Base-by-base conservation (phyloP, 2,329 filamentous ascomycete species). In the Paecilomyces formosus region DNA sequence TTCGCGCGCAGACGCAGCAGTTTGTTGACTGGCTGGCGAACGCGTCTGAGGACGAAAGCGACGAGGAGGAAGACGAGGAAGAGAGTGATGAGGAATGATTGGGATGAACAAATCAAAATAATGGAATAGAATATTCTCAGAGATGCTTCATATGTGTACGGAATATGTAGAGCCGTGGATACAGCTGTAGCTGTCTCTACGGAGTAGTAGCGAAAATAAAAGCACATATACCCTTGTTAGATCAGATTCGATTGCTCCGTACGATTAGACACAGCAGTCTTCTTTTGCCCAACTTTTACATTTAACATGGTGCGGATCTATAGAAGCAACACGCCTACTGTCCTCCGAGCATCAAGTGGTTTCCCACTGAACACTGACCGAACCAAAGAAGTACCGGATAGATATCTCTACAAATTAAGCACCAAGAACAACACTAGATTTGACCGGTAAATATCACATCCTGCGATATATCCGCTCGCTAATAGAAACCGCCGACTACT, bases 11-110 rank as follows among this genome's bases (percentile, higher is more conserved):
- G 76, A 91, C 89, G 59, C 81, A 85, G 67, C 85, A 87, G 56
- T 84, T 97, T 72, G 86, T 97, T 52, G 90, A 95, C 68, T 90
- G 92, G 86, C 74, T 93, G 65, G 88, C 88, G 68, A 87, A 92
- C 69, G 89, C 89, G 1, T 85, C 88, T 54, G 86, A 87, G 63
- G 86, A 87, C 64, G 79, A 82, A 35, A 86, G 87, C 62, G 86
- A 86, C 61, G 85, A 87, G n/a, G 87, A 88, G 1, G 84, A 86
- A 6, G 79, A 79, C 1, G 83, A 85, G 28, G 65, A 66, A 35
- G 66, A 68, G n/a, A 63, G 60, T 15, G 65, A 65, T 12, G 63
- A 66, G 35, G 64, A 66, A 54, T 57, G 39, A 55, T 21, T 21
- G 39, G 15, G 39, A 45, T 45, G 58, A 18, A 55, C 33, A 57